Percentiles rank a stretch among this genome's conserved stretches.
These are phyloP conservation scores for Filosporella fistucella DNA, from an alignment of 495 filamentous ascomycete genomes.

Conservation along the genomic window DNA sequence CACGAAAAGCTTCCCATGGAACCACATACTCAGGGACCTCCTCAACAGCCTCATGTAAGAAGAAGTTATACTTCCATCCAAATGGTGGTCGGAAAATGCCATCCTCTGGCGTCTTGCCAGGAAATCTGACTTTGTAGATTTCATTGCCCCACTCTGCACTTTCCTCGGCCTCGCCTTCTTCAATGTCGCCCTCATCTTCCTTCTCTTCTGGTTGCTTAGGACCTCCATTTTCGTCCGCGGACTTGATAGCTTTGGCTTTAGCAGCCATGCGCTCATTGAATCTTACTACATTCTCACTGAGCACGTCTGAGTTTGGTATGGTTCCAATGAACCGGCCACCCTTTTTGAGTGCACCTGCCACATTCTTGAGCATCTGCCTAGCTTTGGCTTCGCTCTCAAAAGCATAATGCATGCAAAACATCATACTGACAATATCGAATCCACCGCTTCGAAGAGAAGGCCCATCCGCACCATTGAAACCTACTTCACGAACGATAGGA, in stretches of 20 bases:
- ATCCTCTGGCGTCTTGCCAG: constrained; percentile 70
- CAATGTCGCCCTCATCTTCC: constrained; percentile 44
- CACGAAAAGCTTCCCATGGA: constrained; percentile 95
- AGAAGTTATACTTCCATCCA: constrained; percentile 97
- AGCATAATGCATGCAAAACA: constrained; percentile 99
- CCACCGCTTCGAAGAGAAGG: constrained; percentile 55
- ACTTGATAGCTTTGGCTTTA: constrained; percentile 26
- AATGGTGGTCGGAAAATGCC: constrained; percentile 89
- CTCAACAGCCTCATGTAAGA: constrained; percentile 91
- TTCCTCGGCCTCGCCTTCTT: constrained; percentile 47
- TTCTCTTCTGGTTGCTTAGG: constrained; percentile 5
- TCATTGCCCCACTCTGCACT: constrained; percentile 84
- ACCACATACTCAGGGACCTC: constrained; percentile 97
- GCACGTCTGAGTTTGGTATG: constrained; percentile 89
- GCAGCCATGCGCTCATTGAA: constrained; percentile 50
- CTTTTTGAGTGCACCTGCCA: constrained; percentile 83
- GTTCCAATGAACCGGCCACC: constrained; percentile 90
- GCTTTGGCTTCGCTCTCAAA: constrained; percentile 90
- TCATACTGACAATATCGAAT: constrained; percentile 95
- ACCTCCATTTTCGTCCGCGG: constrained; percentile 16
- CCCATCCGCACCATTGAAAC: constrained; percentile 66
- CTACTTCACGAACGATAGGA: constrained; percentile 73
- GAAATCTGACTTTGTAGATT: constrained; percentile 86
- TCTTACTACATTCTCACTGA: constrained; percentile 58
- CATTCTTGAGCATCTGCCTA: constrained; percentile 88